Base-by-base conservation (phyloP, 2,329 filamentous ascomycete genomes). In the Fusarium solani-melongenae region DNA sequence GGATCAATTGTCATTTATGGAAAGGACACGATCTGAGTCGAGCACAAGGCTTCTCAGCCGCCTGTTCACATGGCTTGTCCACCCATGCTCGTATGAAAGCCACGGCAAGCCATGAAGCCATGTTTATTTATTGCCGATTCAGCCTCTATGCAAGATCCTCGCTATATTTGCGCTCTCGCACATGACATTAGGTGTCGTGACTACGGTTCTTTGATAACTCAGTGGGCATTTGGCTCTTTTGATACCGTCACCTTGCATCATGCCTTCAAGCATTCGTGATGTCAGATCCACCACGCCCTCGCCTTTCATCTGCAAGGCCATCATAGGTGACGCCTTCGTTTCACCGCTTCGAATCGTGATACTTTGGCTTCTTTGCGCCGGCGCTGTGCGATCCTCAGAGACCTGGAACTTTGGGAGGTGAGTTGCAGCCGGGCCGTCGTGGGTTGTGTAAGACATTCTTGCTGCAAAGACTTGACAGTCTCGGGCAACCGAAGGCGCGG, bases 91-190 rank as follows among this genome's bases (percentile, higher is more conserved):
- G 27, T 27, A 11, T 61, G 51, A 53, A 64, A 69, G 60, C 46
- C 56, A 64, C 64, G 63, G 62, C 67, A 73, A 71, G 55, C 62
- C 68, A 74, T 61, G 46, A 69, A 49, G 22, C 51, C 53, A 64
- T 46, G 39, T 38, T 60, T 36, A 46, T 39, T 24, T 44, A 24
- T 17, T 58, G 34, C 29, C 41, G 34, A 57, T 55, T 34, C 20
- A 24, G 58, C 53, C 31, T 46, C 22, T 24, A 20, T 59, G 36
- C 44, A 17, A 15, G 33, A 53, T 46, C 4, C 31, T 64, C 29
- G 31, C 59, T 51, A 59, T 15, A 44, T 53, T n/a, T 38, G 10
- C 44, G 27, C 53, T 29, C 41, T 44, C 20, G 24, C 51, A 31
- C 17, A 31, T 29, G 36, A 51, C 22, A 17, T 46, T 46, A 5